These are phyloP conservation scores for Cryptococcus jaspeensis DNA, from an alignment of 1,284 basidiomycete species.

Conservation along the genomic window DNA sequence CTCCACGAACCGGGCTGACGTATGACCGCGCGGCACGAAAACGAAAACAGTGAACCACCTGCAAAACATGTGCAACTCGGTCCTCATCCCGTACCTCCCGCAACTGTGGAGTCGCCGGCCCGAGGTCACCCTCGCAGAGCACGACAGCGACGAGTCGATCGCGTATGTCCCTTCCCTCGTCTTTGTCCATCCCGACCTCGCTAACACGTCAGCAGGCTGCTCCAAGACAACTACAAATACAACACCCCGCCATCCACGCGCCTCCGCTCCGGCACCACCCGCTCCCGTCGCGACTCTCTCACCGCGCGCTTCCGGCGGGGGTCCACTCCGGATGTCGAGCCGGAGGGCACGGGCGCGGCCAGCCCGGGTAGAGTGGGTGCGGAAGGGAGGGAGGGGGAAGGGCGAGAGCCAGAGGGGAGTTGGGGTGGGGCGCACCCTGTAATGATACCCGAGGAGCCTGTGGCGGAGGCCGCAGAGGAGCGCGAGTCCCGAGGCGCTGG, in stretches of 20 bases:
- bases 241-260: not conserved
- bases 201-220: no score
- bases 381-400: not conserved
- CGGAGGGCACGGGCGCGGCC: no score
- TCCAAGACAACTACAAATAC: not conserved
- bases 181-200: no score
- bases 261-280: constrained; percentile 9
- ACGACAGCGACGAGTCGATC: no score
- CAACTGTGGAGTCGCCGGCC: constrained; percentile 42
- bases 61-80: constrained; percentile 49
- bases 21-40: not conserved
- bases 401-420: not conserved
- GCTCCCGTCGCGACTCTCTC: constrained; percentile 2
- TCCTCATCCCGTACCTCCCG: constrained; percentile 49
- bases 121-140: constrained; percentile 34
- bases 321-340: no score
- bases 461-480: no score
- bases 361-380: not conserved
- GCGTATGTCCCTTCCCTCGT: no score
- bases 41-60: constrained; percentile 44
- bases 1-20: no score
- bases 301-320: no score
- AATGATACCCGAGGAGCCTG: constrained; percentile 10
- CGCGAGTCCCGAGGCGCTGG: no score
- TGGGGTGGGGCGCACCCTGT: constrained; percentile 10